Evolutionary conservation across 2,329 filamentous ascomycete genomes (phyloP), one percentile per base, ranked within the genome.

Genomic region (Xylaria sp.): DNA sequence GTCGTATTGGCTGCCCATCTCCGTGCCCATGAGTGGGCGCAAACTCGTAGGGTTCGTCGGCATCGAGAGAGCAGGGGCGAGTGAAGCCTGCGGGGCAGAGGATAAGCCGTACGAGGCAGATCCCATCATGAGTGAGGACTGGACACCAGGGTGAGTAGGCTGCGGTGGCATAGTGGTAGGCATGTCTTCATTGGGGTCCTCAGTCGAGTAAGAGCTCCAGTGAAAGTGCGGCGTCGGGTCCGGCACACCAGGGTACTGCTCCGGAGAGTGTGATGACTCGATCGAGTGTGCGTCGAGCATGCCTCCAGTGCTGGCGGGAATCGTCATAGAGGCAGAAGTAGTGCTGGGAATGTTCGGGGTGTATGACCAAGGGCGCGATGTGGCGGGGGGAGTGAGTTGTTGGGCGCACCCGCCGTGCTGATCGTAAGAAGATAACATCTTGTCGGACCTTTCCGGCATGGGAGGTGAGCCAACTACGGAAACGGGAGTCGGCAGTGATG

Each of bases 401-500:
- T 81, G 79, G 6, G 74, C 67, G 48, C 67, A 71, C 35, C 74
- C 70, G n/a, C 74, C 73, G 13, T 70, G 68, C 66, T 75, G 66
- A 57, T 66, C 67, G 62, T 79, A 80, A 34, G 73, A 70, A 59
- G 72, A 70, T 66, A 74, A 71, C 53, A 75, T 71, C 64, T 80
- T 79, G 46, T 67, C 59, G 57, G 71, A 70, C 55, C 72, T 73
- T 58, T 80, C 77, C 56, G 76, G 73, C 49, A 80, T 65, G 53
- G 77, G 76, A 56, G 80, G 80, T 37, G 80, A 83, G 34, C 72
- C 76, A 58, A 75, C 73, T 52, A 74, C 73, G 52, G 81, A 82
- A n/a, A 77, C 76, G 30, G 81, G 80, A n/a, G 80, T 82, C 53
- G 81, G 71, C 58, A 83, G 72, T 50, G 73, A 74, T 44, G 76